These are phyloP conservation scores for Plasmodium yoelii DNA, from an alignment of 169 alveolate genomes.

Conservation along the genomic window DNA sequence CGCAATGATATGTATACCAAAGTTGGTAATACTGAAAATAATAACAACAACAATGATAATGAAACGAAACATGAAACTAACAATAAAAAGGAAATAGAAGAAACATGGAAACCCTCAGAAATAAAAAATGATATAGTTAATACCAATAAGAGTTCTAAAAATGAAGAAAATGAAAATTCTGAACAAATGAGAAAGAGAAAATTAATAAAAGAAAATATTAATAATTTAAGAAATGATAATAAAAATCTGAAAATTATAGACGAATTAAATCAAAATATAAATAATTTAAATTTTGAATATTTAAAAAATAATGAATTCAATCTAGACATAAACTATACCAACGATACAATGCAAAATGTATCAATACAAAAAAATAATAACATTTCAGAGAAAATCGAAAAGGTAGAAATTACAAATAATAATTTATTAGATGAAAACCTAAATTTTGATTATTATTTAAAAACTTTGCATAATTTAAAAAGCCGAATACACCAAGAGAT, in stretches of 20 bases:
- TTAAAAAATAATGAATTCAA: background rate
- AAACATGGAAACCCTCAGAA: too few relatives aligned
- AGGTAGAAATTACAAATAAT: background rate
- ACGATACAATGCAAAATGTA: conserved; percentile 8
- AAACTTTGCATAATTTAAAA: conserved; percentile 41
- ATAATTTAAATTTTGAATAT: background rate
- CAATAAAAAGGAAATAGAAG: too few relatives aligned
- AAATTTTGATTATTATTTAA: conserved; percentile 43
- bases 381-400: conserved; percentile 11
- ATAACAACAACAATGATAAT: too few relatives aligned
- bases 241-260: background rate
- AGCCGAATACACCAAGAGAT: conserved; percentile 27
- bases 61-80: too few relatives aligned
- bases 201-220: conserved; percentile 29
- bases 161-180: conserved; percentile 14
- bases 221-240: conserved; percentile 33
- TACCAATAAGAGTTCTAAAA: background rate
- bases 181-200: conserved; percentile 48
- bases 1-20: too few relatives aligned
- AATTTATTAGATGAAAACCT: conserved; percentile 18
- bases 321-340: background rate
- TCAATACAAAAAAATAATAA: background rate
- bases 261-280: conserved; percentile 8
- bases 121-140: too few relatives aligned
- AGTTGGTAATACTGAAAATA: too few relatives aligned